Conservation (phyloP, 768 basidiomycete species). For the Candolleomyces aberdarensis region DNA sequence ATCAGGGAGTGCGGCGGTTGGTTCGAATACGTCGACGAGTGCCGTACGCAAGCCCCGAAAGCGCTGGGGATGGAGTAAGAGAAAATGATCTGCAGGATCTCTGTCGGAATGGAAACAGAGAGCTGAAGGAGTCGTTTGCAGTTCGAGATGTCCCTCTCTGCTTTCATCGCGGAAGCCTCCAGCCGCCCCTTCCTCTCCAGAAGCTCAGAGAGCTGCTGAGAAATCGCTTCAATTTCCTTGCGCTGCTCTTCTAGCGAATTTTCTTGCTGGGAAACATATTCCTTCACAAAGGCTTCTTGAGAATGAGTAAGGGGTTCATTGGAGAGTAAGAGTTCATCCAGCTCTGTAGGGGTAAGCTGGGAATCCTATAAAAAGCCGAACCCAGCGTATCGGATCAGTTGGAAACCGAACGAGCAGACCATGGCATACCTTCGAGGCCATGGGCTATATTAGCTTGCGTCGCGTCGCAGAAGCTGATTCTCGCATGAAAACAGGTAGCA, state of each 20-base stretch:
- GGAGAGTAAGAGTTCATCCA: background rate
- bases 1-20: background rate
- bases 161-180: background rate
- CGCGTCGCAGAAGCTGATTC: too few relatives aligned
- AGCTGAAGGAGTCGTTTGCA: background rate
- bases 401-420: too few relatives aligned
- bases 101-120: conserved; percentile 1
- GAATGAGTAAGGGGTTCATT: background rate
- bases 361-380: too few relatives aligned
- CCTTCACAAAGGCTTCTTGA: background rate
- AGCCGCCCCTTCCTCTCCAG: background rate
- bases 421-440: too few relatives aligned
- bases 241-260: background rate
- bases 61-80: background rate
- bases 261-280: background rate
- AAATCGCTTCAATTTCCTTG: background rate
- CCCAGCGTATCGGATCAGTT: too few relatives aligned
- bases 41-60: background rate
- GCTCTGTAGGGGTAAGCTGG: background rate
- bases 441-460: too few relatives aligned
- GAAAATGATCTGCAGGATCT: conserved; percentile 5
- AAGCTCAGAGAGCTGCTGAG: background rate
- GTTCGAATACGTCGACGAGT: background rate
- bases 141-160: conserved; percentile 2
- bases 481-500: too few relatives aligned